Evolutionary conservation across 495 filamentous ascomycete genomes (phyloP), one percentile per base, ranked within the genome.

Genomic region (Xylona heveae): DNA sequence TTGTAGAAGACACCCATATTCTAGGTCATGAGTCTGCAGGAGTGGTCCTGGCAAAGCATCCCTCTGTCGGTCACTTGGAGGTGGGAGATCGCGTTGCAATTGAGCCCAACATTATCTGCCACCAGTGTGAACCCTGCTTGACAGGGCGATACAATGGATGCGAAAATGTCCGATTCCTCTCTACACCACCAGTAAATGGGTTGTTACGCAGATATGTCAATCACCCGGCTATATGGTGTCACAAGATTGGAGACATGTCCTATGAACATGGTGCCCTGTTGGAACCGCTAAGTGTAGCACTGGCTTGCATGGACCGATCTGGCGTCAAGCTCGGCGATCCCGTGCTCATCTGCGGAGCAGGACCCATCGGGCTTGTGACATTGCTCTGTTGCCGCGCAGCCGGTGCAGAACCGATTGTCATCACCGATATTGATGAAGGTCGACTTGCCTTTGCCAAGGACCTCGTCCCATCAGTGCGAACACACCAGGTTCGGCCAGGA

Each of bases 351-450:
- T 62, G 55, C 24, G 60, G 60, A 5, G 58, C 59, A 16, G 60
- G 60, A 1, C 59, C 60, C 17, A 64, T 64, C 37, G 60, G 59
- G 7, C 50, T 64, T 0, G 53, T 64, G 19, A 52, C 60, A 7
- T 47, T 65, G 5, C 50, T 58, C 2, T 53, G 49, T 1, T 68
- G 66, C 4, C 51, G 63, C 19, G 71, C 68, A 3, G 68, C 64
- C 6, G 71, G 71, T 3, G 68, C 71, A 6, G 59, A 73, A 42
- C 69, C 69, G 0, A 42, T 77, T 28, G 65, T 74, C 4, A 62
- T 75, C 26, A 73, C 68, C 0, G 69, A 77, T 39, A 42, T 77
- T 5, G 64, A 75, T 19, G 48, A 53, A 6, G 38, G 47, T 10
- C 57, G 69, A 4, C 52, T 75, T 3, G 50, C 55, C 1, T 74